Evolutionary conservation across 306 rosid genomes (phyloP).

Genomic region (Morella rubra): DNA sequence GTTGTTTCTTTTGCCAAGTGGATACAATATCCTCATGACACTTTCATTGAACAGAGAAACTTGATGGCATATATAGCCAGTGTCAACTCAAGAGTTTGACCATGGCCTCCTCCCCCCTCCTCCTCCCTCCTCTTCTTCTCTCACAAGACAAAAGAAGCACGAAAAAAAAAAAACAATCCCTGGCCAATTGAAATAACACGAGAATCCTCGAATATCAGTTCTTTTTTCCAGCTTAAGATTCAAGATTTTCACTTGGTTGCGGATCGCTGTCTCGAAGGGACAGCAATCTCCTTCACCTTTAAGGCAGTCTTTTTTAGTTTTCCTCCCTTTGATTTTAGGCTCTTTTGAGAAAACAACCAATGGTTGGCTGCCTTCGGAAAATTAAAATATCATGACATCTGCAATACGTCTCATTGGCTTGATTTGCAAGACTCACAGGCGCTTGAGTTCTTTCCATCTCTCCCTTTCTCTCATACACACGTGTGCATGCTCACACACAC

Average conservation of each 20-base stretch:
- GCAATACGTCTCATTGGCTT: constrained; percentile 14
- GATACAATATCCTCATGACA: not conserved
- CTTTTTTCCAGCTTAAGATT: constrained; percentile 25
- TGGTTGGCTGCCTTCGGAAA: constrained; percentile 18
- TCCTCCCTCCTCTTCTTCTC: constrained; percentile 14
- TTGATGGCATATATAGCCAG: not conserved
- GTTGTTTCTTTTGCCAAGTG: not conserved
- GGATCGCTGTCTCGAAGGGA: constrained; percentile 33
- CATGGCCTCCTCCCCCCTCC: not conserved
- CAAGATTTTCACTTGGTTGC: constrained; percentile 3
- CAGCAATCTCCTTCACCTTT: constrained; percentile 28
- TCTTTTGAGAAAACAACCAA: not conserved
- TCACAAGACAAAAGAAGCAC: not conserved
- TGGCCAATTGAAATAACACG: constrained; percentile 18
- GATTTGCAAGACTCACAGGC: not conserved
- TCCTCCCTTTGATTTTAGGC: constrained; percentile 1
- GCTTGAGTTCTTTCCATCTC: not conserved
- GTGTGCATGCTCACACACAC: constrained; percentile 16
- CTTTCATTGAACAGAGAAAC: not conserved
- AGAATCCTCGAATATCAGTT: constrained; percentile 1
- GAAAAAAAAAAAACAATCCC: not conserved
- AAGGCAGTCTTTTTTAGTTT: constrained; percentile 24
- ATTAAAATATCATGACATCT: constrained; percentile 23
- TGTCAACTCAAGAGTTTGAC: not conserved
- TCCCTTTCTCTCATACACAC: constrained; percentile 3